Conservation (phyloP, 225 moss, liverwort and hornwort genomes). For the Sphagnum contortum region DNA sequence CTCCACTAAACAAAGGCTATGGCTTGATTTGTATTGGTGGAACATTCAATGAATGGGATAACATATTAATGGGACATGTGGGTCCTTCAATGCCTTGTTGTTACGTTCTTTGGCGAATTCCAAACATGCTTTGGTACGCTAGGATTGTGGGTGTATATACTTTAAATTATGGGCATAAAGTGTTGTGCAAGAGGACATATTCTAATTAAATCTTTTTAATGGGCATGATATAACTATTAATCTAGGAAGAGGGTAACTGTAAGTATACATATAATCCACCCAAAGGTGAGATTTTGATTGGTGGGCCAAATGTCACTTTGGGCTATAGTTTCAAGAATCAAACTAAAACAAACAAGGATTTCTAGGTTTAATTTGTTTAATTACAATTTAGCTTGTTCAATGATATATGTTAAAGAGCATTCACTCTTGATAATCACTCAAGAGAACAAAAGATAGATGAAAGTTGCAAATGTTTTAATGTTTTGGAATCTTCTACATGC, state of each 20-base stretch:
- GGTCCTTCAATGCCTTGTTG: constrained; percentile 79
- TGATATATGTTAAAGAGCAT: no score
- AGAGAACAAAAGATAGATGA: no score
- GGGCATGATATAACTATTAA: constrained; percentile 42
- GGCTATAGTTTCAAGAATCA: constrained; percentile 77
- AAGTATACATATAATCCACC: constrained; percentile 69
- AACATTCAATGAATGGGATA: constrained; percentile 81
- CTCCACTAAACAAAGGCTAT: constrained; percentile 92
- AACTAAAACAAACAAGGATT: constrained; percentile 76
- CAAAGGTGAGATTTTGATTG: constrained; percentile 86
- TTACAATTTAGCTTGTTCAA: no score
- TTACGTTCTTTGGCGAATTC: constrained; percentile 50
- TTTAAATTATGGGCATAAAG: no score
- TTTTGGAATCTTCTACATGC: no score
- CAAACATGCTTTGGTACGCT: no score
- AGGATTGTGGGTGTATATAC: no score
- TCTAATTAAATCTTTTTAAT: not conserved
- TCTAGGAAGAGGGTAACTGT: constrained; percentile 92
- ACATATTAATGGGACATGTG: constrained; percentile 76
- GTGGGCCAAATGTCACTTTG: constrained; percentile 79
- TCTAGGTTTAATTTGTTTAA: constrained; percentile 33
- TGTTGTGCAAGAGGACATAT: no score
- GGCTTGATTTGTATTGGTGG: constrained; percentile 94
- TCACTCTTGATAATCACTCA: no score
- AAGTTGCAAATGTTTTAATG: no score